Evolutionary conservation across 768 basidiomycete species (phyloP).

Genomic region (Hortiboletus campestris): DNA sequence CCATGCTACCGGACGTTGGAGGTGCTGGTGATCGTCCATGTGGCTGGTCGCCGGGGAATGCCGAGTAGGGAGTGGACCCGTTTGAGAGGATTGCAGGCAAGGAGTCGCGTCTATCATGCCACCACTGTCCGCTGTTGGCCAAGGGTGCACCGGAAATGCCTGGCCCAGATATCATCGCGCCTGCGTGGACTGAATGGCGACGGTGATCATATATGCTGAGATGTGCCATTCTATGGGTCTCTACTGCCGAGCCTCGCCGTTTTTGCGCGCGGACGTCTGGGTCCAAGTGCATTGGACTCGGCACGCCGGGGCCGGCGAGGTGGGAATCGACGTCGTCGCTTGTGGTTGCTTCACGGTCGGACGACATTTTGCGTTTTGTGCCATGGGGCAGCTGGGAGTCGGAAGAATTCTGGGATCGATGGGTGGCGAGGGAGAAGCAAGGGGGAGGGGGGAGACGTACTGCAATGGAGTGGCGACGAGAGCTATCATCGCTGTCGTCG

Average conservation of each 20-base stretch:
- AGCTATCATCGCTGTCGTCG: conserved; percentile 61
- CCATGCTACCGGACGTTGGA: conserved; percentile 58
- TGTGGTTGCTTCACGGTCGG: conserved; percentile 53
- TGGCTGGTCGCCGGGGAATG: conserved; percentile 61
- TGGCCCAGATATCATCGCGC: conserved; percentile 36
- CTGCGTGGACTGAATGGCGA: conserved; percentile 71
- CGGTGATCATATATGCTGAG: conserved; percentile 72
- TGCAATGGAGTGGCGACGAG: conserved; percentile 72
- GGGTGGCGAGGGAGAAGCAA: background rate
- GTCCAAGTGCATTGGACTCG: conserved; percentile 57
- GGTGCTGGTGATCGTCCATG: conserved; percentile 57
- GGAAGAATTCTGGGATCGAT: conserved; percentile 30
- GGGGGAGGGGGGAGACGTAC: conserved; percentile 36
- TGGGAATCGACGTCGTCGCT: conserved; percentile 67
- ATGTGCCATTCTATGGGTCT: conserved; percentile 72
- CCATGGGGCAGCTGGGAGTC: conserved; percentile 53
- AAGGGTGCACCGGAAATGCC: conserved; percentile 23
- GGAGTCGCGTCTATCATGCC: conserved; percentile 75
- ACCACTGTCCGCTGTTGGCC: conserved; percentile 44
- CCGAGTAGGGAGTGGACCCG: conserved; percentile 54
- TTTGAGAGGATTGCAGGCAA: conserved; percentile 68
- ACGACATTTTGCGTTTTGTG: conserved; percentile 82
- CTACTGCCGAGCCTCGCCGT: conserved; percentile 80
- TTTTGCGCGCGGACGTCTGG: conserved; percentile 71
- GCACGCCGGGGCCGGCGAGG: conserved; percentile 65